Evolutionary conservation across 1,139 yeast genomes (phyloP).

Genomic region (Protomyces macrosporus): DNA sequence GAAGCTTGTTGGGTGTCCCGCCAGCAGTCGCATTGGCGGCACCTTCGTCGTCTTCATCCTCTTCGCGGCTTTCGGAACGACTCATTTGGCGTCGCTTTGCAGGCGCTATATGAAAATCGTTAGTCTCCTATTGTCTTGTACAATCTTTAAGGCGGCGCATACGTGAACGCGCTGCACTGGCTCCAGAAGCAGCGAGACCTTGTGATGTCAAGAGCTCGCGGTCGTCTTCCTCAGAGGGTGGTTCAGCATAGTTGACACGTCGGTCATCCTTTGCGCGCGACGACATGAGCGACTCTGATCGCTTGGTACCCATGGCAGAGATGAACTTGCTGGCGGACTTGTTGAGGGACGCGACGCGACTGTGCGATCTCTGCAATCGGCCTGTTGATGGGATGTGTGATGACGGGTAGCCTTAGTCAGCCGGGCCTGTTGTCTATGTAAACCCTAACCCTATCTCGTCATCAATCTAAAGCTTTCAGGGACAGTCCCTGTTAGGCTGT

Average conservation of each 20-base stretch:
- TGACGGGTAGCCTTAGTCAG: too few relatives aligned
- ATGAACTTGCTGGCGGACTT: too few relatives aligned
- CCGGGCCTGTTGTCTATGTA: too few relatives aligned
- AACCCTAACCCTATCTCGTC: too few relatives aligned
- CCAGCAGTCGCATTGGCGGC: slow-evolving; percentile 35
- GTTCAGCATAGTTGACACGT: not conserved
- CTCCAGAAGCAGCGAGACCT: not conserved
- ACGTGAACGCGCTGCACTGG: too few relatives aligned
- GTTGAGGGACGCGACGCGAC: too few relatives aligned
- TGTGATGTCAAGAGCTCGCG: not conserved
- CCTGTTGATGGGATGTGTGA: too few relatives aligned
- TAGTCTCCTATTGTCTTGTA: not conserved
- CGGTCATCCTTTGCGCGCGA: not conserved
- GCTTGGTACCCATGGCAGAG: too few relatives aligned
- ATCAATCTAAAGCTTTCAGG: too few relatives aligned
- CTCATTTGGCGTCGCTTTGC: not conserved
- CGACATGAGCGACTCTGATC: not conserved
- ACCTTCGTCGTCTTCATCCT: slow-evolving; percentile 49
- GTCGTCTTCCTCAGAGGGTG: not conserved
- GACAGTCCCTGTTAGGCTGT: too few relatives aligned
- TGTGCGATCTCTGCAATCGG: too few relatives aligned
- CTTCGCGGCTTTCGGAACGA: not conserved
- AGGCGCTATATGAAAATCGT: not conserved
- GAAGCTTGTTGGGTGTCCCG: slow-evolving; percentile 42
- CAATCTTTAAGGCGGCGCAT: too few relatives aligned